Evolutionary conservation across 2,329 filamentous ascomycete species (phyloP).

Genomic region (Colletotrichum karsti): DNA sequence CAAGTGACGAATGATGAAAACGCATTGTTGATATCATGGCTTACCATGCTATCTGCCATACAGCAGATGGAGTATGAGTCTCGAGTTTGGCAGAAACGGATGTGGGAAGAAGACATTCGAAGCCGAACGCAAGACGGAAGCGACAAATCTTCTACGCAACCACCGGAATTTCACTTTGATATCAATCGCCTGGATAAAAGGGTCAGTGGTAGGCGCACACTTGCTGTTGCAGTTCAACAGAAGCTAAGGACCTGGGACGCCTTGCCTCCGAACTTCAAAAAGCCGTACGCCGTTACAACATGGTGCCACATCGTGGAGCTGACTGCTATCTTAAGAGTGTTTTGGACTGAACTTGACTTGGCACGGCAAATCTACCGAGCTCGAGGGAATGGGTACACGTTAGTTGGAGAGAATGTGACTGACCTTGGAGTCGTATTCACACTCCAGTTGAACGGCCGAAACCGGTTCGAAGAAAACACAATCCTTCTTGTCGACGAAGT

Average conservation of each 20-base stretch:
- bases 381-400: slow-evolving; percentile 61
- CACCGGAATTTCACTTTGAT: no score
- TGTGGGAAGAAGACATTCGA: no score
- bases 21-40: no score
- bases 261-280: slow-evolving; percentile 53
- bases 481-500: slow-evolving; percentile 60
- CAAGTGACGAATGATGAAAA: no score
- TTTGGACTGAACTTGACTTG: slow-evolving; percentile 66
- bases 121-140: neutral
- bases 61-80: neutral
- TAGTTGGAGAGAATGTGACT: slow-evolving; percentile 52
- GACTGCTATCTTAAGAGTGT: slow-evolving; percentile 59
- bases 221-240: slow-evolving; percentile 55
- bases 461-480: slow-evolving; percentile 54
- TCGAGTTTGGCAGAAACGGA: neutral
- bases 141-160: neutral
- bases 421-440: slow-evolving; percentile 63
- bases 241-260: slow-evolving; percentile 57
- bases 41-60: neutral
- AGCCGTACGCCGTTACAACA: slow-evolving; percentile 60
- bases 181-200: no score
- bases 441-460: slow-evolving; percentile 58
- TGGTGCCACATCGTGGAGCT: slow-evolving; percentile 63
- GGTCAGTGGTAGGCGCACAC: slow-evolving; percentile 36
- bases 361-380: slow-evolving; percentile 57